Base-by-base conservation (phyloP, 441 rosid species). In the Melastoma candidum region DNA sequence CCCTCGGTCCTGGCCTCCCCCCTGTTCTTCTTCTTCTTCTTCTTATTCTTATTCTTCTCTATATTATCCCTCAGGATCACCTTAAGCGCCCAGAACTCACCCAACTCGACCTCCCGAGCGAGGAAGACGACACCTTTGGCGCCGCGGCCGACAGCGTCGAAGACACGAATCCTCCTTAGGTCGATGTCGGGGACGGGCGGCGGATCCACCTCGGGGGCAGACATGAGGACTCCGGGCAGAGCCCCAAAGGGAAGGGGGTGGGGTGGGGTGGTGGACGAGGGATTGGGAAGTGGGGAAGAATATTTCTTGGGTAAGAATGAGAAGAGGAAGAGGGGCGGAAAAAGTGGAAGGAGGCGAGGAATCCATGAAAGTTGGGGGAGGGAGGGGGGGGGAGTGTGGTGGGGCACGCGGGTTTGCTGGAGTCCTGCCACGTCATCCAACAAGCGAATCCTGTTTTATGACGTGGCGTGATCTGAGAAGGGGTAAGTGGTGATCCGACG, bases 121-220 rank as follows among this genome's bases (percentile, higher is more conserved):
- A 81, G 67, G 57, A 88, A 88, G 56, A 83, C 96, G 12, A 83
- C 90, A 36, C 94, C 94, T 54, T 85, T 88, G 1, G 94, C 96
- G 12, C 96, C 94, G 7, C 89, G 81, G 11, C 96, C 96, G 1
- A 85, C 58, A 11, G 84, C 75, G 11, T 79, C 67, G 9, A 83
- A 52, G 14, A 79, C 81, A 46, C 53, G 63, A 2, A 88, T 51
- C 11, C 68, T 57, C 7, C 65, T 61, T 13, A 82, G 54, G 59
- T 71, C 71, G 12, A 87, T 54, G 29, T 27, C 47, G 2, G 75
- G 81, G 59, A 70, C 63, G 8, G 5, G 41, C 8, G 8, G 8
- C 41, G 8, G 8, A 32, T 32, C 41, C 41, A 6, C 41, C 41
- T 6, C 7, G 41, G 41, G 8, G 41, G 41, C 41, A 32, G 7